Base-by-base conservation (phyloP, 257 asterid genomes). In the Solanum megistacrolobum region DNA sequence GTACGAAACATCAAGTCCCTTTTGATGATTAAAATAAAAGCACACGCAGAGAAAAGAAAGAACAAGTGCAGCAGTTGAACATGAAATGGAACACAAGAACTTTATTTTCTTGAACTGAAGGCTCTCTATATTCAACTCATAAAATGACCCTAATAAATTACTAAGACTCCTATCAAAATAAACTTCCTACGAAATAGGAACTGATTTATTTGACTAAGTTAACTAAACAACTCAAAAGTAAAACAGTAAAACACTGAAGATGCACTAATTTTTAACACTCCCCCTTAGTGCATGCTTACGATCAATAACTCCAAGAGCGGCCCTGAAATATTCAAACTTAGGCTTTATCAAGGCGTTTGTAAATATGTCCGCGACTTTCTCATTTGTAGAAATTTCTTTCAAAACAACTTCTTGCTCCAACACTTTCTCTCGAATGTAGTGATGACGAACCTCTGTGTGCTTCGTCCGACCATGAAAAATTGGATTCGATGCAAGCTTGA, bases 281-380 rank as follows among this genome's bases (percentile, higher is more conserved):
- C 86, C 89, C 86, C 6, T 34, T 87, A 87, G 86, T 87, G 89
- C 62, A 76, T 23, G 23, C 68, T 78, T 78, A 76, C 46, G 23
- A n/a, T 76, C 78, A 78, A 76, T 25, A 35, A 87, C 60, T 43
- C 89, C 86, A 60, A 76, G 79, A 32, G 58, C 76, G 23, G 12
- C 14, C 41, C 31, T 23, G 39, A 76, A 87, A 7, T 7, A 18
- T 55, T 76, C 89, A 58, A 87, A 87, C 38, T 43, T 81, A 10
- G 66, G 55, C 12, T 81, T 81, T 32, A 29, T 11, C 5, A 87
- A 23, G 3, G 66, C 66, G 31, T 78, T 73, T 1, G 58, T 73
- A 73, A 86, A 86, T 72, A 86, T 86, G 36, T 86, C 73, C 1
- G 84, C 84, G 12, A 76, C 84, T 36, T 76, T 86, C 41, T 87